Conservation (phyloP, 768 basidiomycete species). For the Russula foetens region DNA sequence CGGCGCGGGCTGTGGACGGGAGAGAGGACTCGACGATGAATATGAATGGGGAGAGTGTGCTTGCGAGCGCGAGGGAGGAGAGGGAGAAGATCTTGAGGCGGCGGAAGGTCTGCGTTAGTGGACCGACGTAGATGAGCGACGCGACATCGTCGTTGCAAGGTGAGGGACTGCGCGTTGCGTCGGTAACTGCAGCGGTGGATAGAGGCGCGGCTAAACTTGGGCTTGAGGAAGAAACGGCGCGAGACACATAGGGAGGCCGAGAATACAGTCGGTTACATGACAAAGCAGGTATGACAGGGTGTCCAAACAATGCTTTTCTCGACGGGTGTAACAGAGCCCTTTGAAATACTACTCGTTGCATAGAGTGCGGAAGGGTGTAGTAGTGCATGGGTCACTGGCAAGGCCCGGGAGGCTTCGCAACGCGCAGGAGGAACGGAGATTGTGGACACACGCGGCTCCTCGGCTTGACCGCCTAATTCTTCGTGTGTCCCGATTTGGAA, state of each 20-base stretch:
- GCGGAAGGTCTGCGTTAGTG: constrained; percentile 63
- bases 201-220: neutral
- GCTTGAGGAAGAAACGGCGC: neutral
- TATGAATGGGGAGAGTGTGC: constrained; percentile 67
- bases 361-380: neutral
- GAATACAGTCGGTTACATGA: neutral
- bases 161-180: neutral
- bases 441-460: no score
- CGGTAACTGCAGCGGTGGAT: neutral
- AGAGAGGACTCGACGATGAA: constrained; percentile 74
- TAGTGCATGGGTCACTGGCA: neutral
- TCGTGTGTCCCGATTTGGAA: no score
- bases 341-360: neutral
- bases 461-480: no score
- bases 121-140: constrained; percentile 51
- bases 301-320: neutral
- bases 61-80: constrained; percentile 62
- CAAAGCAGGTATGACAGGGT: neutral
- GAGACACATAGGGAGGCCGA: neutral
- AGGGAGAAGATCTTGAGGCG: constrained; percentile 79
- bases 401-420: no score
- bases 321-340: neutral
- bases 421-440: no score
- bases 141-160: constrained; percentile 19
- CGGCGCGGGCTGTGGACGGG: constrained; percentile 57